Evolutionary conservation across 306 rosid genomes (phyloP), one percentile per base, ranked within the genome.

Genomic region (Biancaea sappan): DNA sequence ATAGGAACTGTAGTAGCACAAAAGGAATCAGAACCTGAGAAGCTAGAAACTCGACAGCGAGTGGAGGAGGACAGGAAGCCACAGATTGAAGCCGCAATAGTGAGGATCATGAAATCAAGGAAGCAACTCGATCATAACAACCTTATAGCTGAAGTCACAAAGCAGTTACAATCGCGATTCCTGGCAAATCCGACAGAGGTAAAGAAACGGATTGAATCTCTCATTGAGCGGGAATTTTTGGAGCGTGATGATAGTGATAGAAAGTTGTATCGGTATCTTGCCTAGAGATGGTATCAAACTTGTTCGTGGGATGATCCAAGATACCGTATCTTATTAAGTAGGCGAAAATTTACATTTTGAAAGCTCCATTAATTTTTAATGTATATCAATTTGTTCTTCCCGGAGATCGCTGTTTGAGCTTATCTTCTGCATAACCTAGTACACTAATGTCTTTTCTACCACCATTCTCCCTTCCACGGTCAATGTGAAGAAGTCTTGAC

Each of bases 31-130:
- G 97, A 91, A 77, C 96, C 97, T 0, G 98, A 94, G 80, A 94
- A 91, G 56, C 92, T 76, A 77, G 98, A 94, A 84, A 91, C 98
- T 14, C 84, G 97, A 26, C 98, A 91, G 80, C 88, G 97, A 80
- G 98, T 94, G 81, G 98, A 94, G 86, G 98, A 94, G 83, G 96
- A 94, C 85, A 81, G 98, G 83, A 94, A 94, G 82, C 98, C 98
- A 29, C 97, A 94, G 77, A 94, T 94, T 11, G 98, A 94, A 75
- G 97, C 98, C 14, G 94, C 98, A 0, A 74, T 94, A 47, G 96
- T 91, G 59, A 86, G 97, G 85, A 91, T 91, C 79, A 94, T 94
- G 98, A 91, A 94, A 74, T 84, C 97, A 0, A 81, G 98, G 82
- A 92, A 86, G 74, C 86, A 80, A 66, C 89, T 94, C 53, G 96